Evolutionary conservation across 176 grass and related monocot species (phyloP).

Genomic region (Metroxylon sagu): DNA sequence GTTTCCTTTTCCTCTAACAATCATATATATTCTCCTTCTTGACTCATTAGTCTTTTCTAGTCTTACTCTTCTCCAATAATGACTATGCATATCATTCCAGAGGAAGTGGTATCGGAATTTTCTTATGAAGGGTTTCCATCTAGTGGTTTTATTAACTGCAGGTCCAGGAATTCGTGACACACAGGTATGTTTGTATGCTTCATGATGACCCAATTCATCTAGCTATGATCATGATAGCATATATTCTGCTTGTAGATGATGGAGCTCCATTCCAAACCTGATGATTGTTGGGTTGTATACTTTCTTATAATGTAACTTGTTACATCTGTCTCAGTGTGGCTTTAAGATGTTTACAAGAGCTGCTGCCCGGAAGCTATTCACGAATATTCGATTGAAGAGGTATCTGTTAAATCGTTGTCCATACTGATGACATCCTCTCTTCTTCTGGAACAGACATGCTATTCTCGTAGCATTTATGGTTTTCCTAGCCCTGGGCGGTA

Average conservation of each 20-base stretch:
- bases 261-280: too few species aligned
- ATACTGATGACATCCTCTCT: too few species aligned
- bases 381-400: slow-evolving; percentile 98
- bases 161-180: slow-evolving; percentile 87
- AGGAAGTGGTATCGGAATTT: slow-evolving; percentile 98
- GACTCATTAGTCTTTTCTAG: too few species aligned
- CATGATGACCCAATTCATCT: background rate
- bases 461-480: too few species aligned
- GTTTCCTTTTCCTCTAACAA: slow-evolving; percentile 3
- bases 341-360: slow-evolving; percentile 99
- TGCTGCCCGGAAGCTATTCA: slow-evolving; percentile 86
- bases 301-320: slow-evolving; percentile 5
- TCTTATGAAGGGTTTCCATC: slow-evolving; percentile 99
- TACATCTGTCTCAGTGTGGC: slow-evolving; percentile 48
- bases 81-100: slow-evolving; percentile 22
- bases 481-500: too few species aligned
- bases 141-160: slow-evolving; percentile 82
- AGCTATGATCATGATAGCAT: too few species aligned
- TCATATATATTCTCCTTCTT: too few species aligned
- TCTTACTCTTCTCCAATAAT: too few species aligned
- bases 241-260: too few species aligned
- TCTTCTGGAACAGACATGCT: too few species aligned
- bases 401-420: slow-evolving; percentile 1
- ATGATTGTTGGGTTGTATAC: too few species aligned
- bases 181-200: slow-evolving; percentile 44